These are phyloP conservation scores for Leptographium lundbergii DNA, from an alignment of 2,329 filamentous ascomycete species.

Conservation along the genomic window DNA sequence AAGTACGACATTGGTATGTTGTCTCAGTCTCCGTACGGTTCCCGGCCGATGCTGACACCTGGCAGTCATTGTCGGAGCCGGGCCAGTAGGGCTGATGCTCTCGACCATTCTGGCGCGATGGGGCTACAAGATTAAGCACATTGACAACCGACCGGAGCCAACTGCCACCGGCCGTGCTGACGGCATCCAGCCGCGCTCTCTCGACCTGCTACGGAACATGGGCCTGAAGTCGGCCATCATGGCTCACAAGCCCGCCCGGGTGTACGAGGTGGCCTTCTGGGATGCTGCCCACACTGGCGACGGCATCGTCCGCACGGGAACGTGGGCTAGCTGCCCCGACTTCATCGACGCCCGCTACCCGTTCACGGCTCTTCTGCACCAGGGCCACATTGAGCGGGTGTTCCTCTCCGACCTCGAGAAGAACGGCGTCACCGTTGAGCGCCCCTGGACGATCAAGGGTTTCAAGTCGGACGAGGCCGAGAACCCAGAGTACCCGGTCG, in stretches of 20 bases:
- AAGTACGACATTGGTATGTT: background rate
- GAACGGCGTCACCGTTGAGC: slow-evolving; percentile 46
- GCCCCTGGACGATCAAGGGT: slow-evolving; percentile 51
- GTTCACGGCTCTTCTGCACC: slow-evolving; percentile 58
- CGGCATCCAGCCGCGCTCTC: slow-evolving; percentile 79
- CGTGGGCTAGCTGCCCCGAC: slow-evolving; percentile 78
- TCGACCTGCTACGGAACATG: slow-evolving; percentile 81
- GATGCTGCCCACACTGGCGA: slow-evolving; percentile 43
- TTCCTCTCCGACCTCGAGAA: slow-evolving; percentile 54
- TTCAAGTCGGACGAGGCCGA: slow-evolving; percentile 45
- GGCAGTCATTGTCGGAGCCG: slow-evolving; percentile 76
- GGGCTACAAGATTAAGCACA: slow-evolving; percentile 92
- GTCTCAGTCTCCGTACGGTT: background rate
- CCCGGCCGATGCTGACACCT: background rate
- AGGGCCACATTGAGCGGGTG: slow-evolving; percentile 58
- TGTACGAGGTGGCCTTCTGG: slow-evolving; percentile 69
- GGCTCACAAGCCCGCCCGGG: slow-evolving; percentile 74
- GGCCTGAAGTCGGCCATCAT: slow-evolving; percentile 80
- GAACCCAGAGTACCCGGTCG: slow-evolving; percentile 60
- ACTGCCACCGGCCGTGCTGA: slow-evolving; percentile 79
- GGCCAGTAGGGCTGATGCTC: slow-evolving; percentile 76
- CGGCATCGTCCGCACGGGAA: slow-evolving; percentile 53
- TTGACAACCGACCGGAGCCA: slow-evolving; percentile 79
- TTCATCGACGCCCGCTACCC: slow-evolving; percentile 66
- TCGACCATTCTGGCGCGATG: slow-evolving; percentile 81